These are phyloP conservation scores for Colletotrichum lini DNA, from an alignment of 2,329 filamentous ascomycete genomes.

Conservation along the genomic window DNA sequence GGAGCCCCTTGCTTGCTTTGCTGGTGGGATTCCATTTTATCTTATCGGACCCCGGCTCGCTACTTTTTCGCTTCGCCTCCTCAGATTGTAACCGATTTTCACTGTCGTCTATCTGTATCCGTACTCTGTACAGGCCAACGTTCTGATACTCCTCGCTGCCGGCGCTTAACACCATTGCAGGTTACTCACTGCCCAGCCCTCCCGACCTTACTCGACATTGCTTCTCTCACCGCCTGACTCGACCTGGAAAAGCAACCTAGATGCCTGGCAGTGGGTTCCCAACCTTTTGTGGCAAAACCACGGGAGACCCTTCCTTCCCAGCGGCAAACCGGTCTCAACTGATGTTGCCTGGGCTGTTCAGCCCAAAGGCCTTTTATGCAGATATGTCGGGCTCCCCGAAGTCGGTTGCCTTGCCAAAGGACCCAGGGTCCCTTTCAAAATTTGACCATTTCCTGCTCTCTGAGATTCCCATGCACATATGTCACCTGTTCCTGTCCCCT, in stretches of 20 bases:
- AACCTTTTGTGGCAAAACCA: slow-evolving; percentile 34
- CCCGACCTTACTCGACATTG: slow-evolving; percentile 17
- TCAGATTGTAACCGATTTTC: background rate
- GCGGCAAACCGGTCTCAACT: slow-evolving; percentile 33
- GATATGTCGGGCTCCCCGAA: slow-evolving; percentile 36
- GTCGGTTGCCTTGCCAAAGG: slow-evolving; percentile 9
- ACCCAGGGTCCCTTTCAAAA: background rate
- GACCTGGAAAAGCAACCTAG: slow-evolving; percentile 33
- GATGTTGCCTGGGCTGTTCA: slow-evolving; percentile 16
- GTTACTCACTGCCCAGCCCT: background rate
- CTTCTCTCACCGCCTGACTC: slow-evolving; percentile 40
- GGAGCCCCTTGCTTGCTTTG: slow-evolving; percentile 1
- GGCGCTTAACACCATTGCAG: slow-evolving; percentile 14
- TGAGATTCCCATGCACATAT: slow-evolving; percentile 14
- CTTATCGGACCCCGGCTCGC: slow-evolving; percentile 35
- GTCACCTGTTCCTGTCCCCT: background rate
- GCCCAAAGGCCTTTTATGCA: slow-evolving; percentile 26
- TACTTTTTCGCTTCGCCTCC: slow-evolving; percentile 24
- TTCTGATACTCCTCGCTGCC: background rate
- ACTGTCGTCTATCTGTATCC: background rate
- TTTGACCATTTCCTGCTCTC: background rate
- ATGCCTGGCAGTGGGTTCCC: slow-evolving; percentile 39
- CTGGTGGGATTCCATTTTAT: slow-evolving; percentile 20
- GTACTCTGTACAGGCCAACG: too few species aligned
- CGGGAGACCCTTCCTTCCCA: slow-evolving; percentile 36